phyloP scores from a whole-genome alignment of 2,329 filamentous ascomycete genomes.

The Colletotrichum costaricense region DNA sequence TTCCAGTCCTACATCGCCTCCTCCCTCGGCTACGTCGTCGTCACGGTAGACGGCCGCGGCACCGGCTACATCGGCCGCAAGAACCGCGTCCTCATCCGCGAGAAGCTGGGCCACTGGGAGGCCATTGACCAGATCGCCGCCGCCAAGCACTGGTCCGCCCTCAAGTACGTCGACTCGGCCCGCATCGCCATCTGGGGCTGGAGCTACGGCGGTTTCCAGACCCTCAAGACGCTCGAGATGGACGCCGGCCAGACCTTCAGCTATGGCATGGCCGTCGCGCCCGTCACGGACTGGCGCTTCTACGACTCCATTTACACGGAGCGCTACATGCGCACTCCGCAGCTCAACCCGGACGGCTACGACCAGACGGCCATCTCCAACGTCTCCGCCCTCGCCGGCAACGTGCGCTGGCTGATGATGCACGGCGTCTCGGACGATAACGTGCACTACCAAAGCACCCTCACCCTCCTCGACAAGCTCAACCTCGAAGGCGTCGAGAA shows the following conservation, averaged over 20 bases:
- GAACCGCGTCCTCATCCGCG: constrained; percentile 83
- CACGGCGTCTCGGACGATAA: constrained; percentile 98
- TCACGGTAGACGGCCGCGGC: constrained; percentile 93
- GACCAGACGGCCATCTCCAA: constrained; percentile 79
- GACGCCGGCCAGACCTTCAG: constrained; percentile 91
- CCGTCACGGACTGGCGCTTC: constrained; percentile 97
- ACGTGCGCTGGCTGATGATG: constrained; percentile 92
- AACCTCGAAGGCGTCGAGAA: constrained; percentile 87
- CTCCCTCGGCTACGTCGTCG: constrained; percentile 88
- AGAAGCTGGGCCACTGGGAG: constrained; percentile 87
- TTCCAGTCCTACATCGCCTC: constrained; percentile 93
- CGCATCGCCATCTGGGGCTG: constrained; percentile 97
- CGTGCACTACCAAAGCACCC: constrained; percentile 95
- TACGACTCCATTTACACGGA: constrained; percentile 97
- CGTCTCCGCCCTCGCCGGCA: constrained; percentile 76
- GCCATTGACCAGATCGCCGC: constrained; percentile 91
- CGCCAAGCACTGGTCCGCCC: constrained; percentile 84
- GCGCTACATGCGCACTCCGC: constrained; percentile 95
- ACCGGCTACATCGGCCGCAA: constrained; percentile 91
- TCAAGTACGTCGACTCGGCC: constrained; percentile 83
- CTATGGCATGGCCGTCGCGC: constrained; percentile 98
- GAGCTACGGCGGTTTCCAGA: constrained; percentile 96
- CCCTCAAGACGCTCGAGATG: constrained; percentile 92
- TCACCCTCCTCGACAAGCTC: constrained; percentile 87
- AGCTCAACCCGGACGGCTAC: constrained; percentile 84